Conservation (phyloP, 176 grass and related monocot genomes). For the Hyparrhenia diplandra region DNA sequence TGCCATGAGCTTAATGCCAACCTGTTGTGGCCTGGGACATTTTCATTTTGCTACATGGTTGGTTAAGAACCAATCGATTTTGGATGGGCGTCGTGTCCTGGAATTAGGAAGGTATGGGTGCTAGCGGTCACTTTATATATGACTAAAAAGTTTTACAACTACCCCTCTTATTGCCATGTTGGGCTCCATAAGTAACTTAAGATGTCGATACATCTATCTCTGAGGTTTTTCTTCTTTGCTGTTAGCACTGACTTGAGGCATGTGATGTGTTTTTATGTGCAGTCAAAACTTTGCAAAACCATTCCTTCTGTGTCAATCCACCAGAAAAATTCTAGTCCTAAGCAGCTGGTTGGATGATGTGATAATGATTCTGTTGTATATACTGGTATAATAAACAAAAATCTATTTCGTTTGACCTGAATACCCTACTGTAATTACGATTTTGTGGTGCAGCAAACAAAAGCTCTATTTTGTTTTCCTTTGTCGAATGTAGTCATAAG, state of each 20-base stretch:
- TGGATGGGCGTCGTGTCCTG: slow-evolving; percentile 47
- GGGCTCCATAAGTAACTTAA: neutral
- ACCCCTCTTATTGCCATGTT: neutral
- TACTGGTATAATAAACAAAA: neutral
- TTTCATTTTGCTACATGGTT: slow-evolving; percentile 78
- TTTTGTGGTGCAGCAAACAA: neutral
- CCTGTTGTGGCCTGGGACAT: slow-evolving; percentile 87
- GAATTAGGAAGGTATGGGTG: slow-evolving; percentile 81
- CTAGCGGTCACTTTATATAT: neutral
- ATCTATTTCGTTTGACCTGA: neutral
- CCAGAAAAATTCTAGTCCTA: neutral
- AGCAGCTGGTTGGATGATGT: neutral
- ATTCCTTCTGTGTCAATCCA: neutral
- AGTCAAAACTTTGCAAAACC: neutral
- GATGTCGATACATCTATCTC: neutral
- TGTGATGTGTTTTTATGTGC: neutral
- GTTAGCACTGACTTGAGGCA: neutral
- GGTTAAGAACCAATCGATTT: slow-evolving; percentile 51
- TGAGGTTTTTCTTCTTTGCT: neutral
- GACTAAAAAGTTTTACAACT: neutral
- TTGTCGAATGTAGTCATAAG: neutral
- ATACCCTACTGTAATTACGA: neutral
- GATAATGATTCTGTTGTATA: neutral
- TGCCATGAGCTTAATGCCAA: slow-evolving; percentile 88
- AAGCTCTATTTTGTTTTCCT: neutral